phyloP scores from a whole-genome alignment of 2,329 filamentous ascomycete species.

The Chrysoporthe cubensis region DNA sequence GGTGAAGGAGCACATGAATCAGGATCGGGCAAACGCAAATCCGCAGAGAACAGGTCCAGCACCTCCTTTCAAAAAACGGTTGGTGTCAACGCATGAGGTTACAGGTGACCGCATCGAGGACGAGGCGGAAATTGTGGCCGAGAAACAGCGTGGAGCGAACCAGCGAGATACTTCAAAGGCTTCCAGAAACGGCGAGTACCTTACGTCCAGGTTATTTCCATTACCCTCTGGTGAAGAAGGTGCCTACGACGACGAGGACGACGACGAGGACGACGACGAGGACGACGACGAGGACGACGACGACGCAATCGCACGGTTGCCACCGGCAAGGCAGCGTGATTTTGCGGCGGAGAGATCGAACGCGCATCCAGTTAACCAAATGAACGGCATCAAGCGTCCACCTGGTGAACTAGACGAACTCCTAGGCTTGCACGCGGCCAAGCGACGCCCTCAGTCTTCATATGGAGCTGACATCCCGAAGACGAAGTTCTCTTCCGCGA shows the following conservation, averaged over 20 bases:
- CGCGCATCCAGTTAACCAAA: neutral
- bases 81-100: neutral
- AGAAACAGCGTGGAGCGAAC: neutral
- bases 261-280: constrained; percentile 4
- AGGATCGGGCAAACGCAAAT: neutral
- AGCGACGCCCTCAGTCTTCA: constrained; percentile 9
- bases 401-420: constrained; percentile 2
- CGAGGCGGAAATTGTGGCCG: neutral
- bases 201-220: neutral
- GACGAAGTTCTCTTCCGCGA: constrained; percentile 4
- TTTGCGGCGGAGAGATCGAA: neutral
- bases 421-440: neutral
- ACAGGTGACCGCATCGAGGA: constrained; percentile 20
- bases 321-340: neutral
- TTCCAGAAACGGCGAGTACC: neutral
- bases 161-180: neutral
- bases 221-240: neutral
- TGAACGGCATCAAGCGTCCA: constrained; percentile 14
- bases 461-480: constrained; percentile 13
- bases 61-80: neutral
- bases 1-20: neutral
- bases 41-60: neutral
- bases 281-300: constrained; percentile 15
- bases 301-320: neutral
- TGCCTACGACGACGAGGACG: neutral